A percentile compares a stretch with the other conserved stretches of the same genome.
These are phyloP conservation scores for Neoarthrinium moseri DNA, from an alignment of 2,329 filamentous ascomycete genomes.

Conservation along the genomic window DNA sequence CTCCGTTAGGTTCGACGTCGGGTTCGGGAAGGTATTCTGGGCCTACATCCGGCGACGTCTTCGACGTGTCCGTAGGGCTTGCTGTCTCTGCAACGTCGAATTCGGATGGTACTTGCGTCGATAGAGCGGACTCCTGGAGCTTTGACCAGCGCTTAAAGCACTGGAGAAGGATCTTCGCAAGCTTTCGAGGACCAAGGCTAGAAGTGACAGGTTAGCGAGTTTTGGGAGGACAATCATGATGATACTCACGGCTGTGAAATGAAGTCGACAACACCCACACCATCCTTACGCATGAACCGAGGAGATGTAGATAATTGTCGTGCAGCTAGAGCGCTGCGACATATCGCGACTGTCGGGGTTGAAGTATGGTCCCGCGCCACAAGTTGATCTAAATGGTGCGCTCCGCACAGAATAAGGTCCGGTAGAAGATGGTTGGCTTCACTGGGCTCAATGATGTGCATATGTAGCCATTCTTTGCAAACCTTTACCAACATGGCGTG, in stretches of 20 bases:
- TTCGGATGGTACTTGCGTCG: background rate
- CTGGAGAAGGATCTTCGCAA: constrained; percentile 28
- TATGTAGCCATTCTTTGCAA: background rate
- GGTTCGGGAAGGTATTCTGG: too few species aligned
- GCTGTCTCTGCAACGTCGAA: too few species aligned
- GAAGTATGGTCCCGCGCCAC: constrained; percentile 2
- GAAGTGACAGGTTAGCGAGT: background rate
- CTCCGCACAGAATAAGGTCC: constrained; percentile 23
- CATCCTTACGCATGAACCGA: background rate
- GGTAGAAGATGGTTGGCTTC: constrained; percentile 9
- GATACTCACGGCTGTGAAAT: constrained; percentile 35
- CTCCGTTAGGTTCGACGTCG: too few species aligned
- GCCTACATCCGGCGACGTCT: too few species aligned
- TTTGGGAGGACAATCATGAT: background rate
- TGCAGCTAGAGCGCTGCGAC: constrained; percentile 28
- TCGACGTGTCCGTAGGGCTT: background rate
- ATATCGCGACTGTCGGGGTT: constrained; percentile 30
- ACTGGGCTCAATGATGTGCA: background rate
- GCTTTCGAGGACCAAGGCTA: constrained; percentile 35
- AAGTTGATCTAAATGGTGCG: constrained; percentile 14
- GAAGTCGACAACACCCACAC: constrained; percentile 30
- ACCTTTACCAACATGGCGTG: background rate
- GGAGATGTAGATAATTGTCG: constrained; percentile 16
- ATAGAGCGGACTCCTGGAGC: background rate
- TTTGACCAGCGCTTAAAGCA: constrained; percentile 1